These are phyloP conservation scores for Sclerotinia spermophila DNA, from an alignment of 2,329 filamentous ascomycete genomes.

Conservation along the genomic window DNA sequence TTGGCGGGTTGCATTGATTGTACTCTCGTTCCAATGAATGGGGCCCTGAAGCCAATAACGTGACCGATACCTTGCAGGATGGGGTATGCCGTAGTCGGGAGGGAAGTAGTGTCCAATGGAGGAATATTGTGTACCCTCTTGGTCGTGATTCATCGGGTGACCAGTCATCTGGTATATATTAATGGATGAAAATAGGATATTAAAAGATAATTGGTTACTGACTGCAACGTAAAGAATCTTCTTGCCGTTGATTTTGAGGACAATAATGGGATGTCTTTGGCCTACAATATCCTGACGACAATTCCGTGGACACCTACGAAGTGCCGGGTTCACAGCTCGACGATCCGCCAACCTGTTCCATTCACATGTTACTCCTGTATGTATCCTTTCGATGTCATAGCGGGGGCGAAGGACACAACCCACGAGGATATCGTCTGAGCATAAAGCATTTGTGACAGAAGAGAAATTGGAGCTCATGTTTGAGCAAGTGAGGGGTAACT, in stretches of 20 bases:
- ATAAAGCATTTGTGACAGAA: neutral
- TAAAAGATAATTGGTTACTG: neutral
- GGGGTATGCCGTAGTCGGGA: neutral
- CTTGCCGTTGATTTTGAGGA: neutral
- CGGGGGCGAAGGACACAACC: neutral
- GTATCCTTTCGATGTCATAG: neutral
- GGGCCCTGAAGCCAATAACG: neutral
- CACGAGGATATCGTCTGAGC: neutral
- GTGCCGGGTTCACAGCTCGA: neutral
- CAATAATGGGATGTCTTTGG: neutral
- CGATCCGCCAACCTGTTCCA: neutral
- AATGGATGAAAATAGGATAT: no score
- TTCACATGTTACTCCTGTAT: neutral
- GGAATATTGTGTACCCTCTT: neutral
- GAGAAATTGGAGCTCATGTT: neutral
- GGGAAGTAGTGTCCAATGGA: neutral
- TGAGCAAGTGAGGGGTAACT: neutral
- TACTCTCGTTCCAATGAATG: neutral
- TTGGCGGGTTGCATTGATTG: neutral
- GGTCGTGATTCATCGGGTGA: neutral
- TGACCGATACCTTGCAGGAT: neutral
- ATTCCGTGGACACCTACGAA: rapidly evolving
- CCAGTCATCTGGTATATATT: neutral
- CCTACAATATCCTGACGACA: neutral
- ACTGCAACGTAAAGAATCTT: neutral